These are phyloP conservation scores for Artemisia tridentata DNA, from an alignment of 129 eudicot genomes.

Conservation along the genomic window DNA sequence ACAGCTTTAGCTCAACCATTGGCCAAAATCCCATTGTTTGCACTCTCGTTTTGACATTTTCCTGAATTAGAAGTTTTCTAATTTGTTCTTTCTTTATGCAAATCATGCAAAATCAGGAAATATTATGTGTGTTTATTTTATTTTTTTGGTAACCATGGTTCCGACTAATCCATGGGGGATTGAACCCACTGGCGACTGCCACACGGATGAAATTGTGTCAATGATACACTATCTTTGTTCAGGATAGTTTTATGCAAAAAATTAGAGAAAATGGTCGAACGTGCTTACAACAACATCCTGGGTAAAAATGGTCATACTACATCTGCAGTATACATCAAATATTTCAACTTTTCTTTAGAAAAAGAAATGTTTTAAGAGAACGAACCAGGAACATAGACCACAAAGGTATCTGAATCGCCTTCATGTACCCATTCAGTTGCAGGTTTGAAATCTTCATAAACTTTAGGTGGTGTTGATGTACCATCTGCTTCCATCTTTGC, in stretches of 20 bases:
- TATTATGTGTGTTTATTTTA: background rate
- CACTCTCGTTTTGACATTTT: too few relatives aligned
- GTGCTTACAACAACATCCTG: background rate
- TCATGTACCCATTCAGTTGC: constrained; percentile 47
- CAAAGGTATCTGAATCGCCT: constrained; percentile 57
- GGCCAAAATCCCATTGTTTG: background rate
- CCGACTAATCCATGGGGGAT: too few relatives aligned
- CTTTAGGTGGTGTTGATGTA: constrained; percentile 22
- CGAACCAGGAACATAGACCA: constrained; percentile 61
- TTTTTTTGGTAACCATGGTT: too few relatives aligned
- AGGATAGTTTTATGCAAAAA: background rate
- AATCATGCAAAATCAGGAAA: background rate
- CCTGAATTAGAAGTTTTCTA: too few relatives aligned
- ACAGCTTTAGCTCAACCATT: background rate
- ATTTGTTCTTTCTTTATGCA: background rate
- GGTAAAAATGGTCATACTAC: background rate
- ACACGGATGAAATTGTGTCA: too few relatives aligned
- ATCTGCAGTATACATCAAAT: too few relatives aligned
- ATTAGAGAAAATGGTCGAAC: background rate
- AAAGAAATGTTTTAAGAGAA: too few relatives aligned
- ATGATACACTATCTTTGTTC: too few relatives aligned
- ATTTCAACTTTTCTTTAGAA: too few relatives aligned
- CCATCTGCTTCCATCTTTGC: constrained; percentile 33
- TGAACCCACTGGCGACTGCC: too few relatives aligned
- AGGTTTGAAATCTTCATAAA: constrained; percentile 51